These are phyloP conservation scores for Hemileia vastatrix DNA, from an alignment of 1,284 basidiomycete species.

Conservation along the genomic window DNA sequence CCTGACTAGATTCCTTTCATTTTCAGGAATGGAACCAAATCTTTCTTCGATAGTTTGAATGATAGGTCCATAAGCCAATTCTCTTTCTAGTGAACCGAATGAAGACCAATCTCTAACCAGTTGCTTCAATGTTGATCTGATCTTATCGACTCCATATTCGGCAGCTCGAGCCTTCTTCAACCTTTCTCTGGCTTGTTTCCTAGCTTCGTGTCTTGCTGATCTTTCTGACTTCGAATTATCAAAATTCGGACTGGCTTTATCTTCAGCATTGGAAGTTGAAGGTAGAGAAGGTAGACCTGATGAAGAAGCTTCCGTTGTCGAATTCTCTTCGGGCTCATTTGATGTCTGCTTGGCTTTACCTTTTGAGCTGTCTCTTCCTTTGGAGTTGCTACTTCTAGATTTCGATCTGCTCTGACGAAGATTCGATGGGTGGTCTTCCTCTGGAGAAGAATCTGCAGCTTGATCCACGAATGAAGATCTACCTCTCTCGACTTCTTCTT, in stretches of 20 bases:
- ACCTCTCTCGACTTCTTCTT: not conserved
- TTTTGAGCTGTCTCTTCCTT: too few species aligned
- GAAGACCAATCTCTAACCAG: conserved; percentile 73
- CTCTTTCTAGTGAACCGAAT: not conserved
- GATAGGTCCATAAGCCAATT: conserved; percentile 34
- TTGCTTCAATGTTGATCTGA: conserved; percentile 71
- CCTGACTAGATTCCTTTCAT: conserved; percentile 53
- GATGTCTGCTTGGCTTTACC: not conserved
- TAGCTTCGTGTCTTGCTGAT: not conserved
- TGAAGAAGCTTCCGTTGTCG: not conserved
- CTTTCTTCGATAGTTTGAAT: conserved; percentile 29
- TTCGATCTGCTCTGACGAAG: not conserved
- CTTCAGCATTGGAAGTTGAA: not conserved
- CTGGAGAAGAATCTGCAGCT: not conserved
- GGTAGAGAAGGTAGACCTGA: not conserved
- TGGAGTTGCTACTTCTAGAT: not conserved
- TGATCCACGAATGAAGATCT: not conserved
- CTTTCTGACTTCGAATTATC: not conserved
- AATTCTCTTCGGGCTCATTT: not conserved
- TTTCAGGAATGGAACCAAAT: conserved; percentile 29
- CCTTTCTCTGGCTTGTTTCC: not conserved
- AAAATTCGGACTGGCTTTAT: not conserved
- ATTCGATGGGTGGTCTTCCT: not conserved
- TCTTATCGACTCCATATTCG: conserved; percentile 25
- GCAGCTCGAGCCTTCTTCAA: not conserved